Evolutionary conservation across 78 protist species (phyloP), one percentile per base, ranked within the genome.

Genomic region (Dictyostelium purpureum): DNA sequence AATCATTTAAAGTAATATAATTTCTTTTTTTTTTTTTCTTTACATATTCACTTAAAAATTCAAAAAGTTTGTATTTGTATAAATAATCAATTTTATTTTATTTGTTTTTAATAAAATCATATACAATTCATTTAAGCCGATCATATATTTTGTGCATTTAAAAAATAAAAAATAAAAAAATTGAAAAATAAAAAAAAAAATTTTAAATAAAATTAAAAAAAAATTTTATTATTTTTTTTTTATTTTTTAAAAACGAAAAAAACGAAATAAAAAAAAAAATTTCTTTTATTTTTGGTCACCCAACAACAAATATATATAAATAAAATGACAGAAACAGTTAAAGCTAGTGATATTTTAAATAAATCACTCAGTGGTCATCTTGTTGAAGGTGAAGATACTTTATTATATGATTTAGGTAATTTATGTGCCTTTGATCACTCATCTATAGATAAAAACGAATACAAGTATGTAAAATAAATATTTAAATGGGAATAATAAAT

Each of bases 381-480:
- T 5, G 75, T 85, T 43, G 91, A 85, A 4, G 76, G 76, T 6
- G 75, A 59, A 16, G 91, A 85, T 85, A 57, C 91, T 6, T 59
- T 85, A 28, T 14, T 21, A 40, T 85, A 85, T 45, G 91, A 85
- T 85, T 31, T 73, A 45, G 77, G 77, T 21, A 85, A 85, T 73
- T 38, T 85, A 10, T 6, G 51, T 12, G 91, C 82, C 14, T 85
- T 40, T 59, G 91, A 85, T 85, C 26, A 57, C 16, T 85, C 91
- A 9, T 33, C 66, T 26, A 40, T 85, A 54, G 73, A 85, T 73
- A 85, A 59, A 85, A 79, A 7, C 9, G 79, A 70, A 73, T 85
- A 66, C 28, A 85, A 73, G 81, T 70, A 82, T 67, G 78, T 67
- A 63, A 7, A 16, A 56, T 19, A 6, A 47, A 10, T 14, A 14